Conservation (phyloP, 495 filamentous ascomycete species). For the Penicillium tannophilum region DNA sequence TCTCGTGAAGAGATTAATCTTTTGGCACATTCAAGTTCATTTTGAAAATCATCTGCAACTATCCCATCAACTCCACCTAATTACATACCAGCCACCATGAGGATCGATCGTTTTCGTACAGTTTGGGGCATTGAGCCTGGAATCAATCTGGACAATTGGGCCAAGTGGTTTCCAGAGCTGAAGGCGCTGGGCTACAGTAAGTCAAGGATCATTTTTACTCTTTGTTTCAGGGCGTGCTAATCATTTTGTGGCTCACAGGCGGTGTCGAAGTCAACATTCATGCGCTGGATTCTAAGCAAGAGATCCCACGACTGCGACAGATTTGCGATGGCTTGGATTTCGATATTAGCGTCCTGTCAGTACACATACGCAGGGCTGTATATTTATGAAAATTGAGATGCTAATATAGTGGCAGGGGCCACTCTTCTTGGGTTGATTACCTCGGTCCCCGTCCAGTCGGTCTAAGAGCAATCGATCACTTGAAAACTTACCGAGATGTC, state of each 20-base stretch:
- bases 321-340: constrained; percentile 25
- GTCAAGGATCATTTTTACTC: too few relatives aligned
- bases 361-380: background rate
- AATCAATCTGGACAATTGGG: constrained; percentile 22
- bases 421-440: constrained; percentile 28
- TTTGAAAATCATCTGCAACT: background rate
- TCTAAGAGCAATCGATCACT: constrained; percentile 20
- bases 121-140: constrained; percentile 27
- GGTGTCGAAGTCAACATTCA: constrained; percentile 31
- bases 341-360: constrained; percentile 27
- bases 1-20: background rate
- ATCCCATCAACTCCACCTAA: background rate
- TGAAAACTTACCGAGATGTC: constrained; percentile 22
- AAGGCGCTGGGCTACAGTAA: constrained; percentile 33
- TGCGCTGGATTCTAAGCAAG: constrained; percentile 8
- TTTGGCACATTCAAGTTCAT: background rate
- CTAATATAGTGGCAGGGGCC: constrained; percentile 10
- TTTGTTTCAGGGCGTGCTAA: background rate
- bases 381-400: background rate
- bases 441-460: constrained; percentile 22
- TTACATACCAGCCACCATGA: constrained; percentile 6
- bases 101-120: constrained; percentile 24
- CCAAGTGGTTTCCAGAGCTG: constrained; percentile 20
- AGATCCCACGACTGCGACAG: constrained; percentile 20
- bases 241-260: background rate